These are phyloP conservation scores for Pseudogymnoascus verrucosus DNA, from an alignment of 2,329 filamentous ascomycete species.

Conservation along the genomic window DNA sequence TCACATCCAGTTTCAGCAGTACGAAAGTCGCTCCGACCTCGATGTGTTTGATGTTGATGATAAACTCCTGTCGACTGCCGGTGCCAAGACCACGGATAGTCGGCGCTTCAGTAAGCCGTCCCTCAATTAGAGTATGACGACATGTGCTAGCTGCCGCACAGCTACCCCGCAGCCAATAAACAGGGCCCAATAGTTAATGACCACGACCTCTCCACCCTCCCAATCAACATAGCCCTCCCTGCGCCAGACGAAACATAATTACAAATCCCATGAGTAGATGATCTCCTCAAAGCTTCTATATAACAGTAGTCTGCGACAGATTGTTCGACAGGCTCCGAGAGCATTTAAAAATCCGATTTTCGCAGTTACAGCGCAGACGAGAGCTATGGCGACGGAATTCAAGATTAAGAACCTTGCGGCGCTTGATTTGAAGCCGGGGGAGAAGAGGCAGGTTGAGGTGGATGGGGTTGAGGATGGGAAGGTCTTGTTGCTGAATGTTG, in stretches of 20 bases:
- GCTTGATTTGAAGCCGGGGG: constrained; percentile 65
- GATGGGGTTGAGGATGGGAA: constrained; percentile 83
- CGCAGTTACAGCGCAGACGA: neutral
- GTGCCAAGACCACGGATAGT: constrained; percentile 2
- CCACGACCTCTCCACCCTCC: neutral
- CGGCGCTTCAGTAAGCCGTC: neutral
- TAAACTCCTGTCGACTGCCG: neutral
- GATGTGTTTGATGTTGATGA: neutral
- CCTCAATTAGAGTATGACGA: neutral
- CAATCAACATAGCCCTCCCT: neutral
- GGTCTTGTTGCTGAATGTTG: constrained; percentile 74
- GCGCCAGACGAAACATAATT: neutral
- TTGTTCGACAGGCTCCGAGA: constrained; percentile 2
- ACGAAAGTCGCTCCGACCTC: neutral
- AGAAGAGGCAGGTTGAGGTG: constrained; percentile 84
- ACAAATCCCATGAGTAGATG: constrained; percentile 5
- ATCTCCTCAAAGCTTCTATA: neutral
- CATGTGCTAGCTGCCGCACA: neutral
- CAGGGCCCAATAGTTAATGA: neutral
- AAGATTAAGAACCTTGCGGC: constrained; percentile 1
- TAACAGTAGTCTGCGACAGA: constrained; percentile 2
- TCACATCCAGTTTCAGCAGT: neutral
- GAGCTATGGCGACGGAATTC: constrained; percentile 6
- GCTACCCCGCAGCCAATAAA: constrained; percentile 4
- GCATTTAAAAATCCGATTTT: neutral